These are phyloP conservation scores for Leucoagaricus sp. DNA, from an alignment of 1,284 basidiomycete species.

Conservation along the genomic window DNA sequence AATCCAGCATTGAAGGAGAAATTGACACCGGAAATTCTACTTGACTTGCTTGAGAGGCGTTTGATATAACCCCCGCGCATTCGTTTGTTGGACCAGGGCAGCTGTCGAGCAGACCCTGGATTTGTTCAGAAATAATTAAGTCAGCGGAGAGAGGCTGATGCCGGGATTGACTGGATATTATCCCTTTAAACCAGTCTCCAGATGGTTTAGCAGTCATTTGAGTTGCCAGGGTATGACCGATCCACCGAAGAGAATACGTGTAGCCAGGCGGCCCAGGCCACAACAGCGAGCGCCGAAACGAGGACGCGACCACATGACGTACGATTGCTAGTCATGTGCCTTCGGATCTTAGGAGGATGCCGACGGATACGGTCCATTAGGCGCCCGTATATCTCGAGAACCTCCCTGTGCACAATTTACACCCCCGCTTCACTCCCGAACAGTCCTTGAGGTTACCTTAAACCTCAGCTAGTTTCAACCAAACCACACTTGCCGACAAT, in stretches of 20 bases:
- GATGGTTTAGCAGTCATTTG: background rate
- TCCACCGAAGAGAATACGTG: background rate
- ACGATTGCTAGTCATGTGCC: background rate
- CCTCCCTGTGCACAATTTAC: constrained; percentile 2
- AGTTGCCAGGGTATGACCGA: constrained; percentile 19
- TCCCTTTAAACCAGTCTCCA: background rate
- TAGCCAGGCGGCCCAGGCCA: no score
- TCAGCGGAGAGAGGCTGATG: constrained; percentile 52
- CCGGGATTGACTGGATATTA: constrained; percentile 31
- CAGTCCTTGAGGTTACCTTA: background rate
- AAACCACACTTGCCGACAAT: constrained; percentile 7
- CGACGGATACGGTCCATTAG: constrained; percentile 8
- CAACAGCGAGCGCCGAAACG: background rate
- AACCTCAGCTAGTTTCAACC: background rate
- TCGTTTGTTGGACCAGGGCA: constrained; percentile 39
- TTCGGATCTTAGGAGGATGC: constrained; percentile 18
- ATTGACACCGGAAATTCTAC: constrained; percentile 47
- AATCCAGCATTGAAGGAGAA: constrained; percentile 41
- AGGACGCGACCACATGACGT: constrained; percentile 3
- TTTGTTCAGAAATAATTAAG: constrained; percentile 45
- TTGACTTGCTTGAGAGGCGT: constrained; percentile 37
- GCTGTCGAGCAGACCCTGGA: constrained; percentile 39
- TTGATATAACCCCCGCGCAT: constrained; percentile 43
- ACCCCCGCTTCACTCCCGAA: background rate
- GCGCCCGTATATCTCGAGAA: background rate